Base-by-base conservation (phyloP, 805 yeast genomes). In the Teunomyces pallodes region DNA sequence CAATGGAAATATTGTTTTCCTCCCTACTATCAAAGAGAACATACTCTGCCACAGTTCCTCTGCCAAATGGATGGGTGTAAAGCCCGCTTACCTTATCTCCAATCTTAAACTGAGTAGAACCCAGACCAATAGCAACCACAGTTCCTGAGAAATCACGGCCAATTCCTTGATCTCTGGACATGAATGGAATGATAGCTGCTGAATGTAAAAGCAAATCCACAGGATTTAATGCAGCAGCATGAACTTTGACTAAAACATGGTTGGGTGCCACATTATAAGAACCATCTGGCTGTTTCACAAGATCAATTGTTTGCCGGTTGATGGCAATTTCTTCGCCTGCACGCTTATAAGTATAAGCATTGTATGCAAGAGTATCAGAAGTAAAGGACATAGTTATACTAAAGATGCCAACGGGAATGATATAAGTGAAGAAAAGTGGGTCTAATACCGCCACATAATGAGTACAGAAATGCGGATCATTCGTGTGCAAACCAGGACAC, bases 11-110 rank as follows among this genome's bases (percentile, higher is more conserved):
- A 20, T 75, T 57, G 24, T 81, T 58, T 0, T 75, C 65, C 5
- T 54, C 58, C 3, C 45, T 49, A 4, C 69, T 66, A 45, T 80
- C 72, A 16, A 79, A 38, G 16, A 74, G 53, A 29, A 79, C 46
- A 55, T 79, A 82, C 52, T 81, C 79, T 3, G 72, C 52, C n/a
- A 75, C 54, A 1, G 85, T 54, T 28, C 84, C 85, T 20, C 51
- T 49, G 4, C 57, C 61, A 26, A 53, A 48, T 2, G 47, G 20
- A 3, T 51, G 56, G 17, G 38, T 50, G 41, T 55, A 55, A 5
- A 60, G 43, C 1, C 74, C 74, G 27, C 57, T 53, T n/a, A 69
- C 65, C 24, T 55, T 52, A 46, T 67, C 72, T 7, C 69, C 70
- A 2, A 57, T 61, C 35, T 58, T 52, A 6, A 65, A 54, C 7